phyloP scores from a whole-genome alignment of 768 basidiomycete species.

The Termitomyces titanicus region DNA sequence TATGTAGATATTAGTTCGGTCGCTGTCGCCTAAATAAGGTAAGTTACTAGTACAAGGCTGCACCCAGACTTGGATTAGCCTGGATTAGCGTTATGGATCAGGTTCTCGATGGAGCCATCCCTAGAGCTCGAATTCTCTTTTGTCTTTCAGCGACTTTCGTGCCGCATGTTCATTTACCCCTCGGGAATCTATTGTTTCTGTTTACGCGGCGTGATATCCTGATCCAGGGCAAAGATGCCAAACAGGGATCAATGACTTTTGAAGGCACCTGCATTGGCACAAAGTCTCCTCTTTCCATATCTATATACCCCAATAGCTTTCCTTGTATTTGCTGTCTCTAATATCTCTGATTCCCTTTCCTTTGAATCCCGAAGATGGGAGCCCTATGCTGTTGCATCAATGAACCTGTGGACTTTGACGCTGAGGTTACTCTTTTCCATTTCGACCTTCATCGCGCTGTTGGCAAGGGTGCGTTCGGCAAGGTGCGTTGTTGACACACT shows the following conservation, averaged over 20 bases:
- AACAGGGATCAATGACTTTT: slow-evolving; percentile 22
- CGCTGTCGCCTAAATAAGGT: neutral
- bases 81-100: too few species aligned
- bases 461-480: slow-evolving; percentile 97
- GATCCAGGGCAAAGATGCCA: slow-evolving; percentile 9
- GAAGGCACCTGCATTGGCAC: slow-evolving; percentile 15
- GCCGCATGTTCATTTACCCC: slow-evolving; percentile 12
- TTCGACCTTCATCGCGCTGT: slow-evolving; percentile 95
- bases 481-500: slow-evolving; percentile 50
- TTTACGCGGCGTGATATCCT: slow-evolving; percentile 2
- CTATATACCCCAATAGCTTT: slow-evolving; percentile 25
- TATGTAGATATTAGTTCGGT: too few species aligned
- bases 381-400: slow-evolving; percentile 51
- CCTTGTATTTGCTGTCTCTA: slow-evolving; percentile 35
- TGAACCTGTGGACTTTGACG: slow-evolving; percentile 82
- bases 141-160: slow-evolving; percentile 17
- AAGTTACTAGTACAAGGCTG: neutral
- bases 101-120: too few species aligned
- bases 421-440: slow-evolving; percentile 88
- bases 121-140: slow-evolving; percentile 7
- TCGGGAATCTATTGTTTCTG: slow-evolving; percentile 14
- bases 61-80: neutral
- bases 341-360: slow-evolving; percentile 27
- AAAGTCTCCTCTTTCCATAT: slow-evolving; percentile 13
- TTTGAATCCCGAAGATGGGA: slow-evolving; percentile 49